Percentiles rank a stretch among this genome's conserved stretches.
phyloP scores from a whole-genome alignment of 768 basidiomycete species.

The Cyathus striatus region DNA sequence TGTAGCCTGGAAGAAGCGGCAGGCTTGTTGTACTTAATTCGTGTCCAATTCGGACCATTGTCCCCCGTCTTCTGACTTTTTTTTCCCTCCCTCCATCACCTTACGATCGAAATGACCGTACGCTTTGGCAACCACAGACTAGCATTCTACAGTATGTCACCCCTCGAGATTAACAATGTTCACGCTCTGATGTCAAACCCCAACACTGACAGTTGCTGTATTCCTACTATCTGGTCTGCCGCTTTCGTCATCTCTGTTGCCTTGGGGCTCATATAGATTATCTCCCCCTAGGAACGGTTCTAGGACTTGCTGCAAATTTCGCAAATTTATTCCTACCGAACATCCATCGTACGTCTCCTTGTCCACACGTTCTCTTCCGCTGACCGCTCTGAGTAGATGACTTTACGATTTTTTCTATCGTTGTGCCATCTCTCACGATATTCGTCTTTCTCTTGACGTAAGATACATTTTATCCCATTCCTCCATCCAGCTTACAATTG shows the following conservation, averaged over 20 bases:
- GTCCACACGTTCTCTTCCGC: too few relatives aligned
- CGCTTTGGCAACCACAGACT: constrained; percentile 54
- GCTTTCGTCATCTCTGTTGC: too few relatives aligned
- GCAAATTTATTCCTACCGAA: constrained; percentile 62
- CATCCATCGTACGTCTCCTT: constrained; percentile 45
- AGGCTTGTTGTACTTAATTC: too few relatives aligned
- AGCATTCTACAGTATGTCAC: constrained; percentile 42
- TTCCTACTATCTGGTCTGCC: constrained; percentile 38
- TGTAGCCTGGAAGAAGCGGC: too few relatives aligned
- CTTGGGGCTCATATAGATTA: constrained; percentile 3
- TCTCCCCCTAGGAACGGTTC: constrained; percentile 38
- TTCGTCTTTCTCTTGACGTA: constrained; percentile 57
- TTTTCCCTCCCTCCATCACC: background rate
- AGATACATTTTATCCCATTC: too few relatives aligned
- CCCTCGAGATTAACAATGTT: too few relatives aligned
- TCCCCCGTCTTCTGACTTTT: background rate
- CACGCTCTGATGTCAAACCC: too few relatives aligned
- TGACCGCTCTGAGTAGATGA: too few relatives aligned
- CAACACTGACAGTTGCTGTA: constrained; percentile 32
- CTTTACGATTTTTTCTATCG: constrained; percentile 64
- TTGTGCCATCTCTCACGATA: constrained; percentile 64
- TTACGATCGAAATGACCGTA: constrained; percentile 46
- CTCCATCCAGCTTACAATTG: too few relatives aligned
- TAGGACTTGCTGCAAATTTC: constrained; percentile 67
- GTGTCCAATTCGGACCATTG: background rate